phyloP scores from a whole-genome alignment of 306 rosid genomes.

The Cucurbita ficifolia region DNA sequence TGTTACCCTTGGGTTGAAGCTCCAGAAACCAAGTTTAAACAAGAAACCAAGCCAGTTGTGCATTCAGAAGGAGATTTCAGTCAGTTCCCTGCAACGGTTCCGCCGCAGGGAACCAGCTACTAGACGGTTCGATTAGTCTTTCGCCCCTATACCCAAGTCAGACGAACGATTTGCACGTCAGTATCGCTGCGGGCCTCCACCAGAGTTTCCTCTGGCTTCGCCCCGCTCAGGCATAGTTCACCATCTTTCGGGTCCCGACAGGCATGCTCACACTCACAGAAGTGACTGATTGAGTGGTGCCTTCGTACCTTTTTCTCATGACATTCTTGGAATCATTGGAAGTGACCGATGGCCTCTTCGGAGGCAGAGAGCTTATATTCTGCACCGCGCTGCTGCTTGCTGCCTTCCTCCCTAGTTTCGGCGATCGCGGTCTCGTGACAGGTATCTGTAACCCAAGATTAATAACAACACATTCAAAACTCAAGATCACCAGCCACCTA shows the following conservation, averaged over 20 bases:
- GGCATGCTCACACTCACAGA: not conserved
- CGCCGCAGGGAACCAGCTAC: not conserved
- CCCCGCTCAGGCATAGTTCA: too few species aligned
- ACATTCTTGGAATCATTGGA: constrained; percentile 17
- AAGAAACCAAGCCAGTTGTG: constrained; percentile 32
- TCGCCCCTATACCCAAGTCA: too few species aligned
- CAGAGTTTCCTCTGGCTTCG: too few species aligned
- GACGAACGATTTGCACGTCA: too few species aligned
- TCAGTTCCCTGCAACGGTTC: constrained; percentile 33
- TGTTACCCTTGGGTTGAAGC: constrained; percentile 37
- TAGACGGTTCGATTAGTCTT: too few species aligned
- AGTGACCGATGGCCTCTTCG: constrained; percentile 29
- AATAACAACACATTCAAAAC: constrained; percentile 1
- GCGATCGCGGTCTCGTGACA: constrained; percentile 23
- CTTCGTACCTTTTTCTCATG: constrained; percentile 13
- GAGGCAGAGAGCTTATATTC: constrained; percentile 21
- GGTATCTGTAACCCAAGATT: constrained; percentile 24
- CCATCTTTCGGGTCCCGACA: too few species aligned
- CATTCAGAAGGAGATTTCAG: constrained; percentile 33
- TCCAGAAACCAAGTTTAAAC: constrained; percentile 22
- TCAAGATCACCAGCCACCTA: not conserved
- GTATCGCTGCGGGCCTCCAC: too few species aligned
- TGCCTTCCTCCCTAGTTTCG: constrained; percentile 27
- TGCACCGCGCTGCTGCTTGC: constrained; percentile 11
- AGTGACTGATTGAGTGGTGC: constrained; percentile 18